Conservation (phyloP, 2,329 filamentous ascomycete genomes). For the Xylaria sp. region DNA sequence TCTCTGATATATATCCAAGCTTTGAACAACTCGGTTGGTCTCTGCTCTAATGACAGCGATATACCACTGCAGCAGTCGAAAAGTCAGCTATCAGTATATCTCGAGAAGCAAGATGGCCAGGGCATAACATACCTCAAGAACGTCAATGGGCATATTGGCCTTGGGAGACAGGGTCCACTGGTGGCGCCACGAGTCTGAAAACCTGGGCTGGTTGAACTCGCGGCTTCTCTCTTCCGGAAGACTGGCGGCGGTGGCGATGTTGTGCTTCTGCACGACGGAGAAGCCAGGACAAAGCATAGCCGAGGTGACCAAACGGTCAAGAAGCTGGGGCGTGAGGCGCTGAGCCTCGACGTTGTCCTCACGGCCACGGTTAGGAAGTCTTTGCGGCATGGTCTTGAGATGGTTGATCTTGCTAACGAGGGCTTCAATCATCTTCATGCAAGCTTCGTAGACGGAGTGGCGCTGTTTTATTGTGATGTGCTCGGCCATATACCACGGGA, state of each 20-base stretch:
- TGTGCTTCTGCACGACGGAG: slow-evolving; percentile 70
- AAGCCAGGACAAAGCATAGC: slow-evolving; percentile 71
- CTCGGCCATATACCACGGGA: slow-evolving; percentile 70
- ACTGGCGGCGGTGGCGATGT: slow-evolving; percentile 60
- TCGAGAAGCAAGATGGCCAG: not conserved
- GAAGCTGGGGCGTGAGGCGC: slow-evolving; percentile 64
- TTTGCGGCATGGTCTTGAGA: not conserved
- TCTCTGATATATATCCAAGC: slow-evolving; percentile 57
- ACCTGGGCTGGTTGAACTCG: slow-evolving; percentile 60
- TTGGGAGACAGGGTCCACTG: slow-evolving; percentile 64
- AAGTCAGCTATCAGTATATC: slow-evolving; percentile 29
- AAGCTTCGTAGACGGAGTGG: slow-evolving; percentile 62
- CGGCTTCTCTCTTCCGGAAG: slow-evolving; percentile 52
- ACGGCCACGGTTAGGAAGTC: slow-evolving; percentile 43
- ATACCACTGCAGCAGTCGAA: slow-evolving; percentile 61
- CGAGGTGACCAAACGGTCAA: slow-evolving; percentile 63
- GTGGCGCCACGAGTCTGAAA: slow-evolving; percentile 62
- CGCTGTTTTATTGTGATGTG: slow-evolving; percentile 69
- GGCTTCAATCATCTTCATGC: slow-evolving; percentile 60
- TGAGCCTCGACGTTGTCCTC: slow-evolving; percentile 35
- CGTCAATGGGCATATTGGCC: slow-evolving; percentile 60
- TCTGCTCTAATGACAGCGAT: slow-evolving; percentile 66
- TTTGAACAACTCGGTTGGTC: slow-evolving; percentile 56
- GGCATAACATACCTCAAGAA: slow-evolving; percentile 64
- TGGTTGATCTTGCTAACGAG: slow-evolving; percentile 57